Evolutionary conservation across 768 basidiomycete genomes (phyloP), one percentile per base, ranked within the genome.

Genomic region (Chiua virens): DNA sequence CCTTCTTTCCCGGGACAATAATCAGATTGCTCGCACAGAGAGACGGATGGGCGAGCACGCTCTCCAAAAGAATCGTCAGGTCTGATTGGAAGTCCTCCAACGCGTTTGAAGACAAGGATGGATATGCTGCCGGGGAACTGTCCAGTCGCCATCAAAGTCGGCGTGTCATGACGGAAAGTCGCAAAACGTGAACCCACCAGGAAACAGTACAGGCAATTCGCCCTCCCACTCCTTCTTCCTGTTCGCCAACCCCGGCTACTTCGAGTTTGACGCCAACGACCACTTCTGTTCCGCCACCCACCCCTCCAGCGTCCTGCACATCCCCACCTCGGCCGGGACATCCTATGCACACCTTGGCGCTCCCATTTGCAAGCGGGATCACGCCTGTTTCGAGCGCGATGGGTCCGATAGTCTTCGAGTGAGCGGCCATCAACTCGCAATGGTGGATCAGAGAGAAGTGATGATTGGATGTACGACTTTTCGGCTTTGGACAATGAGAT

Each of bases 121-220:
- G 86, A 61, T 92, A 92, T 2, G 91, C 90, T 27, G 85, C 79
- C 7, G 89, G 87, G 50, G 90, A 89, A 66, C 91, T 92, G 66
- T 58, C 14, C 7, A 35, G 21, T 67, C 35, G 39, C 74, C 78
- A 67, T 49, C 66, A 75, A n/a, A 78, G 67, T 49, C 65, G 50
- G 67, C 47, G 17, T 20, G 18, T 18, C 18, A 22, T 18, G 18
- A 32, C 0, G 7, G 58, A 49, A 42, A 45, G 28, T 32, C 23
- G 52, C 18, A 50, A n/a, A 35, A 40, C 34, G n/a, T 39, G 18
- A n/a, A 75, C 85, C 58, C 69, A 92, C 91, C 91, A 93, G 54
- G 82, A 80, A 21, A 92, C 90, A 9, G 76, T 76, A 64, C 87
- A 89, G 1, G 76, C 72, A 14, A 94, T 66, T 43, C 81, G 71